These are phyloP conservation scores for Senna tora DNA, from an alignment of 306 rosid species.

Conservation along the genomic window DNA sequence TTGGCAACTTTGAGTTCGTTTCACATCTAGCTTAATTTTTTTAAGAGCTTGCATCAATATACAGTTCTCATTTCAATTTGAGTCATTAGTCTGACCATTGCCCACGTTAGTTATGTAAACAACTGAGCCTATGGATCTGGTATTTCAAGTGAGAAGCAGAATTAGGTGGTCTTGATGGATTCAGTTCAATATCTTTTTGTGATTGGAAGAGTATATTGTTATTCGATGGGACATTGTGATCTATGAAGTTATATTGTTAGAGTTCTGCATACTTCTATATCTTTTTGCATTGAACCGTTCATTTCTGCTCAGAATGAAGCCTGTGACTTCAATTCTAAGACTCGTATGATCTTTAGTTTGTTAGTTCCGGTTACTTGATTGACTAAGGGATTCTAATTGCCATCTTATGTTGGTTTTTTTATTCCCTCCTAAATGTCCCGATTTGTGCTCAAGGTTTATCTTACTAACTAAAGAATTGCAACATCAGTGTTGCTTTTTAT, in stretches of 20 bases:
- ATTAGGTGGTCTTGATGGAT: slow-evolving; percentile 11
- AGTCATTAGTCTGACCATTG: slow-evolving; percentile 7
- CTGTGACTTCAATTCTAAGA: slow-evolving; percentile 8
- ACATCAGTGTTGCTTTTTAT: slow-evolving; percentile 33
- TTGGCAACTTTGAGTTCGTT: neutral
- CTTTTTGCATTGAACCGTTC: slow-evolving; percentile 19
- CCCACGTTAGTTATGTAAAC: neutral
- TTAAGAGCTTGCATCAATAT: slow-evolving; percentile 13
- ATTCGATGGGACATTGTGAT: slow-evolving; percentile 10
- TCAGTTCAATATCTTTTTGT: neutral
- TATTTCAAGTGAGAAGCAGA: neutral
- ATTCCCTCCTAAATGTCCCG: slow-evolving; percentile 9
- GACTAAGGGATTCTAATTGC: slow-evolving; percentile 14
- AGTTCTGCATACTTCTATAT: neutral
- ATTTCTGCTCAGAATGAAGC: neutral
- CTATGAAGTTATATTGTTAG: slow-evolving; percentile 23
- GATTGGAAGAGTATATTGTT: slow-evolving; percentile 2
- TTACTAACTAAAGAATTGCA: slow-evolving; percentile 30
- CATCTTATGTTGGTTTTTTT: slow-evolving; percentile 12
- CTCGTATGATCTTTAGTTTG: slow-evolving; percentile 18
- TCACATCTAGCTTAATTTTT: neutral
- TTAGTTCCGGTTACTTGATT: slow-evolving; percentile 1
- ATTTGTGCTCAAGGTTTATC: neutral
- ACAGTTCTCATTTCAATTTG: slow-evolving; percentile 15
- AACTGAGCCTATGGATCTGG: slow-evolving; percentile 15